Evolutionary conservation across 2,329 filamentous ascomycete genomes (phyloP).

Genomic region (Chrysoporthe cubensis): DNA sequence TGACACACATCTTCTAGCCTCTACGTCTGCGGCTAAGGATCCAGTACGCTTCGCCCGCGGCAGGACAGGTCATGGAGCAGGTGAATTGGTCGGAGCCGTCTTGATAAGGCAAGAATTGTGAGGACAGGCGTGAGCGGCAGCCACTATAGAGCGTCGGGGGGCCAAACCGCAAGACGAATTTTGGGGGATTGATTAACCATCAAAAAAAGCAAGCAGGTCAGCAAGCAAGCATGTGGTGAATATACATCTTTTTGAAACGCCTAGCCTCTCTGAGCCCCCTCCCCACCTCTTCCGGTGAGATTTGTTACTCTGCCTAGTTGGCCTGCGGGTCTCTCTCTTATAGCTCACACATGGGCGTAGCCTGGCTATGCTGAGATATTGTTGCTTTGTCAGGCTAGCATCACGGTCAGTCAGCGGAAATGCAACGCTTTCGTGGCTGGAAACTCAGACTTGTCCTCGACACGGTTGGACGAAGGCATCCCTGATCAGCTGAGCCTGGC

Average conservation of each 20-base stretch:
- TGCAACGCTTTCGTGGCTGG: too few species aligned
- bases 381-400: too few species aligned
- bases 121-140: background rate
- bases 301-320: background rate
- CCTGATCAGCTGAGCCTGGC: too few species aligned
- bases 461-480: too few species aligned
- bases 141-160: slow-evolving; percentile 16
- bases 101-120: slow-evolving; percentile 30
- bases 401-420: too few species aligned
- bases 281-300: background rate
- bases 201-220: slow-evolving; percentile 14
- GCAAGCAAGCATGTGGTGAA: slow-evolving; percentile 18
- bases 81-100: slow-evolving; percentile 93
- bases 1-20: slow-evolving; percentile 54
- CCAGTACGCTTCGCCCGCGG: slow-evolving; percentile 73
- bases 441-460: too few species aligned
- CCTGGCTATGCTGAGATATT: too few species aligned
- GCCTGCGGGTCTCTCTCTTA: background rate
- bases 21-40: slow-evolving; percentile 86
- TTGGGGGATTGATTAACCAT: slow-evolving; percentile 2
- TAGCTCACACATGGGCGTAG: too few species aligned
- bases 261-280: background rate
- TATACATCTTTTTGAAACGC: slow-evolving; percentile 7
- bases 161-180: slow-evolving; percentile 1
- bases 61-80: slow-evolving; percentile 79